Evolutionary conservation across 106 monocot genomes (phyloP), one percentile per base, ranked within the genome.

Genomic region (Agapanthus africanus): DNA sequence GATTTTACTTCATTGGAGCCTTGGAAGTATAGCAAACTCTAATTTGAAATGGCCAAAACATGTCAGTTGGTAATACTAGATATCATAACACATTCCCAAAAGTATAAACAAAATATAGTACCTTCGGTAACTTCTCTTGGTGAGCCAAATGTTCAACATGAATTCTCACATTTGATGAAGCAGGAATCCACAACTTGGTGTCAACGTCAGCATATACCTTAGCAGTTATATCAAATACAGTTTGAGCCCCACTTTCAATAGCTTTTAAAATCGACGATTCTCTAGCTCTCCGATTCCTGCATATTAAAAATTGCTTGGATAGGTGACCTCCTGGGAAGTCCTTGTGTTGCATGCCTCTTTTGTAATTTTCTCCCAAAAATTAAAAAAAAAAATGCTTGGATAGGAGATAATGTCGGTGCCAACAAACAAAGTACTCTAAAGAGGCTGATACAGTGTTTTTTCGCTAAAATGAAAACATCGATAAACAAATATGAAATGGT

Each of bases 121-220:
- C 94, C 94, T 84, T 75, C 27, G 95, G 95, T 39, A 97, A 70
- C 69, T 86, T 84, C 40, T 79, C 69, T 80, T 88, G 86, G 47
- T 70, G 66, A 49, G 86, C 83, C 40, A 93, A 79, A 79, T 99
- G 84, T 30, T 99, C 93, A 40, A 99, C 92, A 83, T 92, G 89
- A 74, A 99, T 57, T 60, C 79, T 84, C 65, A 99, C 92, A 85
- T 99, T 99, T 10, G 76, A 99, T 35, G 99, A 87, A 85, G 99
- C 99, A 15, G 73, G 61, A 75, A 93, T 1, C 99, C 99, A 99
- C 15, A 93, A 76, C 16, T 76, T 93, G 25, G 54, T 54, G 37
- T 90, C 90, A 23, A 93, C 66, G 79, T 85, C 77, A 70, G 70
- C 71, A 80, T 99, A 99, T 50, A 71, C 54, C 32, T 71, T 76